Conservation (phyloP, 2,329 filamentous ascomycete genomes). For the Cladophialophora yegresii region DNA sequence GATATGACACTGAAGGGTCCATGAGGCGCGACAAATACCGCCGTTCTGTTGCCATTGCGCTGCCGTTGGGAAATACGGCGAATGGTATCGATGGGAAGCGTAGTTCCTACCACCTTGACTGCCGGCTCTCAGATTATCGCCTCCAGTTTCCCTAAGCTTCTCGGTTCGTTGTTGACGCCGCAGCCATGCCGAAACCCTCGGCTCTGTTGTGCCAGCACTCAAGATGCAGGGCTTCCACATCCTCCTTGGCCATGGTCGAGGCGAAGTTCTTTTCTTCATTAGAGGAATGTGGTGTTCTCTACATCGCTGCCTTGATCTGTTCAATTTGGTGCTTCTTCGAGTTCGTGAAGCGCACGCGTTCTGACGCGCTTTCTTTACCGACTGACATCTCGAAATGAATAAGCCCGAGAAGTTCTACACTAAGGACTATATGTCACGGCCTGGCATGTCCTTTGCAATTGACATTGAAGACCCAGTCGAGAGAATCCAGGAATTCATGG, state of each 20-base stretch:
- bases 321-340: neutral
- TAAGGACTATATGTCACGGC: conserved; percentile 34
- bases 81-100: neutral
- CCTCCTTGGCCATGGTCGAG: neutral
- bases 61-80: neutral
- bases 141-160: neutral
- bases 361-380: neutral
- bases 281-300: neutral
- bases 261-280: neutral
- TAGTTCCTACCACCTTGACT: neutral
- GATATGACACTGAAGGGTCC: neutral
- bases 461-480: conserved; percentile 39
- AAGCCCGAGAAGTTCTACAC: conserved; percentile 25
- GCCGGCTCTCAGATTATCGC: too few relatives aligned
- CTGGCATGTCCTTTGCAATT: conserved; percentile 29
- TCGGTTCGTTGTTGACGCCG: neutral
- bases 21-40: neutral
- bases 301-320: neutral
- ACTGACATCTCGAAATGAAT: neutral
- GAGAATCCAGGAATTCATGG: conserved; percentile 23
- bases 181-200: neutral
- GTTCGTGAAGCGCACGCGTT: neutral
- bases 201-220: neutral
- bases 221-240: neutral
- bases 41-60: neutral